phyloP scores from a whole-genome alignment of 202 grass and related monocot species.

The Hordeum pubiflorum region DNA sequence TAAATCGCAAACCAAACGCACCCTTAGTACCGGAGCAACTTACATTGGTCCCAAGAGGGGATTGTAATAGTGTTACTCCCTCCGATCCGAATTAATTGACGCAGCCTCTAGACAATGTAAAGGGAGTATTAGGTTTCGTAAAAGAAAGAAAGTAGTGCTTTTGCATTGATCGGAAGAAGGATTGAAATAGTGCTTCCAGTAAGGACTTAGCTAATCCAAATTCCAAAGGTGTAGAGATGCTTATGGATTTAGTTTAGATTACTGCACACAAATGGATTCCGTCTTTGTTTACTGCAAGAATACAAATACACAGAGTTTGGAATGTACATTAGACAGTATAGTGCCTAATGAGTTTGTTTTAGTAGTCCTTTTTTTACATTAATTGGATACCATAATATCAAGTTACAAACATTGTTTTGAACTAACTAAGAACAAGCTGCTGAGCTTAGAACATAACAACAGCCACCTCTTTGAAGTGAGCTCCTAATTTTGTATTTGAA shows the following conservation, averaged over 20 bases:
- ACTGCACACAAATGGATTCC: neutral
- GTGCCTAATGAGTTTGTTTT: neutral
- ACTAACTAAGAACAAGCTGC: neutral
- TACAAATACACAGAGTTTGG: neutral
- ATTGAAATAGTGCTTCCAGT: neutral
- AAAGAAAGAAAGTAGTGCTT: neutral
- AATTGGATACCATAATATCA: neutral
- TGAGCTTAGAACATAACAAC: neutral
- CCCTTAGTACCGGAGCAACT: neutral
- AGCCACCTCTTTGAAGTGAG: neutral
- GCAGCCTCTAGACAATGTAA: no score
- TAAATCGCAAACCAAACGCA: neutral
- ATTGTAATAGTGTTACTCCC: neutral
- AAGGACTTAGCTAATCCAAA: neutral
- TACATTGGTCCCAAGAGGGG: neutral
- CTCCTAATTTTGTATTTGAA: neutral
- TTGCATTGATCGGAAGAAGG: neutral
- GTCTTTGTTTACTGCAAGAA: conserved; percentile 4
- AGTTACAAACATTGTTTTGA: neutral
- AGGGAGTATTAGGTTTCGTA: neutral
- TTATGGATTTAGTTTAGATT: neutral
- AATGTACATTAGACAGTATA: neutral
- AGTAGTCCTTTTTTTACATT: neutral
- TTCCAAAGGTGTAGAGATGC: neutral
- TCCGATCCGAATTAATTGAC: no score